Percentiles rank a stretch among this genome's conserved stretches.
phyloP scores from a whole-genome alignment of 2,329 filamentous ascomycete species.

The Hypoxylon sp. region DNA sequence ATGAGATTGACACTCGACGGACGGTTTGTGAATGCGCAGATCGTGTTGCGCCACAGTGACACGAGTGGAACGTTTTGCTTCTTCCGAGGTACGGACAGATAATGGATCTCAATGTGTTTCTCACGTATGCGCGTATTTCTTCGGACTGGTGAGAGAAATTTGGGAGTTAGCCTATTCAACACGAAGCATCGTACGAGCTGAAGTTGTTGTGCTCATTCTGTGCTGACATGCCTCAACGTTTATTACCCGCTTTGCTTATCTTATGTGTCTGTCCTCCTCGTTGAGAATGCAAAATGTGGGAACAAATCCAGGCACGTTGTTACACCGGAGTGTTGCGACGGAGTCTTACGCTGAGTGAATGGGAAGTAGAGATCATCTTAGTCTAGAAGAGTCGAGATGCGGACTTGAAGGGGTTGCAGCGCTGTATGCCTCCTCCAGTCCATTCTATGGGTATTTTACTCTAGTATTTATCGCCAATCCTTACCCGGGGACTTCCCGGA shows the following conservation, averaged over 20 bases:
- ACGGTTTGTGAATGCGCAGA: background rate
- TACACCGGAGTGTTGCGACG: background rate
- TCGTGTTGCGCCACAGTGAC: background rate
- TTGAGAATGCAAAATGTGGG: background rate
- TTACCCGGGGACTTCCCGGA: slow-evolving; percentile 15
- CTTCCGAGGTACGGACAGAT: background rate
- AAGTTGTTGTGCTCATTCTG: slow-evolving; percentile 1
- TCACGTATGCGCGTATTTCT: background rate
- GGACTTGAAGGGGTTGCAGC: slow-evolving; percentile 7
- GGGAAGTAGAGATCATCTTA: slow-evolving; percentile 59
- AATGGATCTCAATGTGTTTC: background rate
- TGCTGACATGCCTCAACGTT: slow-evolving; percentile 16
- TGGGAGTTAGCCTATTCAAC: background rate
- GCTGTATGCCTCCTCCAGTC: slow-evolving; percentile 14
- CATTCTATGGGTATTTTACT: slow-evolving; percentile 44
- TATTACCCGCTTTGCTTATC: slow-evolving; percentile 12
- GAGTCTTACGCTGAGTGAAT: slow-evolving; percentile 52
- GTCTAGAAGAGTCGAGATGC: slow-evolving; percentile 30
- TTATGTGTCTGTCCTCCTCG: background rate
- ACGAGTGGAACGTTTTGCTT: background rate
- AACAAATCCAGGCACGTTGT: background rate
- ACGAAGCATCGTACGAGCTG: background rate
- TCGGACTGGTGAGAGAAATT: background rate
- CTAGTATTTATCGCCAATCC: slow-evolving; percentile 9
- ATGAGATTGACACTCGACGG: background rate